A percentile compares a stretch with the other conserved stretches of the same genome.
Evolutionary conservation across 768 basidiomycete species (phyloP).

Genomic region (Amanita inopinata): DNA sequence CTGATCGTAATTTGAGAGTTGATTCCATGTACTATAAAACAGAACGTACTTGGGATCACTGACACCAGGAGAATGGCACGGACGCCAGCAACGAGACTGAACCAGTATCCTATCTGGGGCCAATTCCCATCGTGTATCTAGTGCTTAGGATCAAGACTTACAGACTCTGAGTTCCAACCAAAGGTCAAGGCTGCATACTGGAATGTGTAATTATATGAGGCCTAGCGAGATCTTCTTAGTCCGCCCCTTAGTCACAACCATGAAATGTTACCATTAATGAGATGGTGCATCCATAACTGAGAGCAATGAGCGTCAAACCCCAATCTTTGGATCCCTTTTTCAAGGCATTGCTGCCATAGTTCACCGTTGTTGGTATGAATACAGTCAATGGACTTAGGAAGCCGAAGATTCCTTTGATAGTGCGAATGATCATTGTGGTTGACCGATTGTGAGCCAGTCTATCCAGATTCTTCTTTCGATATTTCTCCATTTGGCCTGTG

Average conservation of each 20-base stretch:
- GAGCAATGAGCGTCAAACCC: conserved; percentile 49
- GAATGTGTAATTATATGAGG: conserved; percentile 45
- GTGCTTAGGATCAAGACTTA: conserved; percentile 20
- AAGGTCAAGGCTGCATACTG: conserved; percentile 57
- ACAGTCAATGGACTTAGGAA: conserved; percentile 69
- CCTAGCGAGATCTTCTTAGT: conserved; percentile 26
- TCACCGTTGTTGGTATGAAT: conserved; percentile 39
- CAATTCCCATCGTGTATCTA: neutral
- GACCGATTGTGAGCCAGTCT: conserved; percentile 12
- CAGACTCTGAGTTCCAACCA: conserved; percentile 58
- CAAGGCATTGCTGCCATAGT: conserved; percentile 23
- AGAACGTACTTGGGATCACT: conserved; percentile 57
- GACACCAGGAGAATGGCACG: conserved; percentile 47
- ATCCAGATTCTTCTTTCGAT: conserved; percentile 26
- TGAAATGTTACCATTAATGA: conserved; percentile 32
- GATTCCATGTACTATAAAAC: too few relatives aligned
- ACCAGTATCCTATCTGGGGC: conserved; percentile 61
- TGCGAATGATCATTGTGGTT: conserved; percentile 11
- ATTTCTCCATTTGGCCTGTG: conserved; percentile 32
- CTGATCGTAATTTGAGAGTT: conserved; percentile 25
- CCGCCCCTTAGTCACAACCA: neutral
- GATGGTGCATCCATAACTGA: conserved; percentile 40
- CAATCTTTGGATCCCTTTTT: conserved; percentile 44
- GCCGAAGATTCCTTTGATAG: conserved; percentile 35
- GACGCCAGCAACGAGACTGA: conserved; percentile 42